Conservation (phyloP, 1,139 yeast genomes). For the Suhomyces bribrorum region DNA sequence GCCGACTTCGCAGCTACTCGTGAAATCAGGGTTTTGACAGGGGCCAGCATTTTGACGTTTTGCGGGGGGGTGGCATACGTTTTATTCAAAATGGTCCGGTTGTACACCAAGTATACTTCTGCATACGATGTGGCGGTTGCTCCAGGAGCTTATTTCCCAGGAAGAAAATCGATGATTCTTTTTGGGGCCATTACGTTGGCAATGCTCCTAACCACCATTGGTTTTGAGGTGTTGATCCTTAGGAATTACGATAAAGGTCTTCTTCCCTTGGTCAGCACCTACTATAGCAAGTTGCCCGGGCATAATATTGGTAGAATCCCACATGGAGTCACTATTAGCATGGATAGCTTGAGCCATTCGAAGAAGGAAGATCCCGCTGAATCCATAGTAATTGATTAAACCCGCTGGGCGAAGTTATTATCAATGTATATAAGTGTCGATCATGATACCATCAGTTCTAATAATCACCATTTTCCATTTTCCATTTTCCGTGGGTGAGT, state of each 20-base stretch:
- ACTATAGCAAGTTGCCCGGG: conserved; percentile 24
- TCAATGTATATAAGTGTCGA: too few species aligned
- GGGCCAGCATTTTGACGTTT: conserved; percentile 33
- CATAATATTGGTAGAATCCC: conserved; percentile 3
- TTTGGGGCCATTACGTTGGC: conserved; percentile 51
- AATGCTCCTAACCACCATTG: conserved; percentile 39
- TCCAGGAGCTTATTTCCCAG: conserved; percentile 46
- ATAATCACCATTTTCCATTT: too few species aligned
- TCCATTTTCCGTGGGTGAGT: too few species aligned
- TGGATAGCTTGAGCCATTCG: neutral
- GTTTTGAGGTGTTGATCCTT: conserved; percentile 37
- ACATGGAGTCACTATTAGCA: conserved; percentile 1
- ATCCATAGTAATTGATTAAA: conserved; percentile 5
- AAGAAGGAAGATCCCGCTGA: conserved; percentile 3
- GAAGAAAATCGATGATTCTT: conserved; percentile 48
- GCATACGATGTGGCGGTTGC: conserved; percentile 20
- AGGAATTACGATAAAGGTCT: conserved; percentile 46
- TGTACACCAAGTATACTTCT: conserved; percentile 46
- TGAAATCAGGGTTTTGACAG: conserved; percentile 35
- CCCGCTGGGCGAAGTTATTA: neutral
- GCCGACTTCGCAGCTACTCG: conserved; percentile 43
- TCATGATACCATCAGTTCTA: too few species aligned
- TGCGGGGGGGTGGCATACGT: conserved; percentile 51
- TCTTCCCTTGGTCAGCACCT: conserved; percentile 28
- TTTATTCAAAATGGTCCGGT: conserved; percentile 49